phyloP scores from a whole-genome alignment of 2,329 filamentous ascomycete genomes.

The Xylariaceae sp. region DNA sequence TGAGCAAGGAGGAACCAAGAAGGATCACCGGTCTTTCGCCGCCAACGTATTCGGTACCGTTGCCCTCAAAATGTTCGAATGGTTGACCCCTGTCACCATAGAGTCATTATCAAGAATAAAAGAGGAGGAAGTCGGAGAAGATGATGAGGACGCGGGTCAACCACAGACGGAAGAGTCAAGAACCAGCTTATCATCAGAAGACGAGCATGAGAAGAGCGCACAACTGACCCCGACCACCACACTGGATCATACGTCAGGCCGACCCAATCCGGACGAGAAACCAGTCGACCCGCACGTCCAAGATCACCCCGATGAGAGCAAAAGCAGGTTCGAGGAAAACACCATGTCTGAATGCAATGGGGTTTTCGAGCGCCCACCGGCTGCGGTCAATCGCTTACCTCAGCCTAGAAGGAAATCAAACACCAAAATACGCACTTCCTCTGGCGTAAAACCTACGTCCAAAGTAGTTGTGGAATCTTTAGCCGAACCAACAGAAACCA shows the following conservation, averaged over 20 bases:
- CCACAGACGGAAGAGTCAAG: too few relatives aligned
- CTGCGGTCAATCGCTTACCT: slow-evolving; percentile 14
- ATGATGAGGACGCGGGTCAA: too few relatives aligned
- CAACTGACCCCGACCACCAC: slow-evolving; percentile 10
- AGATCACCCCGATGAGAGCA: slow-evolving; percentile 8
- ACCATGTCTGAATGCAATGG: slow-evolving; percentile 9
- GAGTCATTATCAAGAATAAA: slow-evolving; percentile 47
- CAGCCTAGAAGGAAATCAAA: slow-evolving; percentile 28
- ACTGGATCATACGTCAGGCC: slow-evolving; percentile 10
- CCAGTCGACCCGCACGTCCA: slow-evolving; percentile 9
- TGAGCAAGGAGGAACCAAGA: slow-evolving; percentile 48
- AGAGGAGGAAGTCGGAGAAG: too few relatives aligned
- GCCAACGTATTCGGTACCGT: slow-evolving; percentile 62
- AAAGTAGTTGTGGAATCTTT: slow-evolving; percentile 23
- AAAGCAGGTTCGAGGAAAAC: slow-evolving; percentile 13
- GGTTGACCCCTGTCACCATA: slow-evolving; percentile 59
- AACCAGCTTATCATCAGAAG: slow-evolving; percentile 21
- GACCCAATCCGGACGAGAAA: not conserved
- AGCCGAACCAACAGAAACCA: slow-evolving; percentile 20
- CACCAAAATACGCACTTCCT: slow-evolving; percentile 28
- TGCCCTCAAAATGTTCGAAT: slow-evolving; percentile 67
- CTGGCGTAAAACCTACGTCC: slow-evolving; percentile 22
- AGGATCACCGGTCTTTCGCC: slow-evolving; percentile 58
- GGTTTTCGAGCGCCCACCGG: slow-evolving; percentile 7
- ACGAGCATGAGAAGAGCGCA: slow-evolving; percentile 15